Percentiles rank a stretch among this genome's conserved stretches.
These are phyloP conservation scores for Emergomyces orientalis DNA, from an alignment of 2,329 filamentous ascomycete species.

Conservation along the genomic window DNA sequence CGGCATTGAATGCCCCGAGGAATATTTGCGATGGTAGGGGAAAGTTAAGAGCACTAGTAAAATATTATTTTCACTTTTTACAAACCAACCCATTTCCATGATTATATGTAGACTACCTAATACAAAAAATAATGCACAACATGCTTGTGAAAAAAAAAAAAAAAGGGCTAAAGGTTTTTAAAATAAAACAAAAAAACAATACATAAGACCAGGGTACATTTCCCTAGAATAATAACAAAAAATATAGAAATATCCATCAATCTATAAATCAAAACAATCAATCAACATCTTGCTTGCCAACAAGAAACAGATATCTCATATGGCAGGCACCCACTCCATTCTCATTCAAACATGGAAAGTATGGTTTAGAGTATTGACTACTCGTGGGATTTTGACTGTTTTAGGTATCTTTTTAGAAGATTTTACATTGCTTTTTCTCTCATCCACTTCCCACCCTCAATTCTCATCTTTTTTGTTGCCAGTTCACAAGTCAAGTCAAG, in stretches of 20 bases:
- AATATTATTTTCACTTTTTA: too few species aligned
- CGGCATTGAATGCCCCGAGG: too few species aligned
- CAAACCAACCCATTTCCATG: not conserved
- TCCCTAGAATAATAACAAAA: conserved; percentile 5
- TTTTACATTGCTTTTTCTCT: conserved; percentile 12
- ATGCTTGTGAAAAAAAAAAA: not conserved
- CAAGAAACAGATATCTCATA: not conserved
- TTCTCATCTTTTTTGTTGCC: not conserved
- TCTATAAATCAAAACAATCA: not conserved
- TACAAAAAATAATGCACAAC: not conserved
- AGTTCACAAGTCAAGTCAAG: not conserved
- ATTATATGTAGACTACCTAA: conserved; percentile 1
- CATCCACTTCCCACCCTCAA: not conserved
- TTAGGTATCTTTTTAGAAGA: too few species aligned
- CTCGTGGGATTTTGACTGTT: too few species aligned
- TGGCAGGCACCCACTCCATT: not conserved
- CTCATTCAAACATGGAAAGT: not conserved
- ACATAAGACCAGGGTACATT: not conserved
- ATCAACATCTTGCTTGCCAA: not conserved
- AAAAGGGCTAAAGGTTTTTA: conserved; percentile 1
- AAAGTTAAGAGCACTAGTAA: too few species aligned
- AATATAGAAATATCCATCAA: conserved; percentile 7
- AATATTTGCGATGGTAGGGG: too few species aligned
- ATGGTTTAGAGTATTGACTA: too few species aligned
- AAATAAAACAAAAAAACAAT: conserved; percentile 15